Evolutionary conservation across 2,329 filamentous ascomycete genomes (phyloP), one percentile per base, ranked within the genome.

Genomic region (Pyricularia grisea): DNA sequence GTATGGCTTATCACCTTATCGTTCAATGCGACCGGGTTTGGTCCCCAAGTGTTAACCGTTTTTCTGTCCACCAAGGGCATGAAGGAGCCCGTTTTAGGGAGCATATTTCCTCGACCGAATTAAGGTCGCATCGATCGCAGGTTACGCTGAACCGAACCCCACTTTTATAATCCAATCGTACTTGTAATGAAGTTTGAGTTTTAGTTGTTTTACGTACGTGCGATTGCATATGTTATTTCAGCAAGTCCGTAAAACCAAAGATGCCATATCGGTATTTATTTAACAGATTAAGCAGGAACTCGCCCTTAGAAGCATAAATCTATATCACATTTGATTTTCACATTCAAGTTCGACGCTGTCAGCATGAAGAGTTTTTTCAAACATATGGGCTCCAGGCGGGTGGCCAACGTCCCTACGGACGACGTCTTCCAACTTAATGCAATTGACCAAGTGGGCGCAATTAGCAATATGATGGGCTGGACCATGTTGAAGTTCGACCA

Each of bases 401-500:
- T 70, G 31, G n/a, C 68, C 14, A 69, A 67, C 30, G 70, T 71
- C 31, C 69, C 72, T 11, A 73, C 71, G 27, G 73, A 74, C 66
- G 70, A 77, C 11, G 71, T 79, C 20, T 76, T 76, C 11, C 77
- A 77, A 1, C 71, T 77, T 11, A 74, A 78, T 71, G 72, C 73
- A 60, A 73, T 78, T 10, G 78, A 80, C 69, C 74, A 1, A 69
- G 74, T 36, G 72, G 73, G 1, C 68, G 65, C 25, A 9, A 20
- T 66, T 23, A 28, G 70, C 17, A 74, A 77, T 67, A 68, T 77
- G 6, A 36, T 80, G 1, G 71, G 71, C n/a, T 79, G 76, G 76
- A 78, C 78, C 30, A 66, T 66, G 0, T 74, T 83, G 61, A 75
- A 76, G 4, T 85, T 84, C 71, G 78, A 84, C 69, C 79, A 82